phyloP scores from a whole-genome alignment of 148 eudicot genomes.

The Rhododendron williamsianum region DNA sequence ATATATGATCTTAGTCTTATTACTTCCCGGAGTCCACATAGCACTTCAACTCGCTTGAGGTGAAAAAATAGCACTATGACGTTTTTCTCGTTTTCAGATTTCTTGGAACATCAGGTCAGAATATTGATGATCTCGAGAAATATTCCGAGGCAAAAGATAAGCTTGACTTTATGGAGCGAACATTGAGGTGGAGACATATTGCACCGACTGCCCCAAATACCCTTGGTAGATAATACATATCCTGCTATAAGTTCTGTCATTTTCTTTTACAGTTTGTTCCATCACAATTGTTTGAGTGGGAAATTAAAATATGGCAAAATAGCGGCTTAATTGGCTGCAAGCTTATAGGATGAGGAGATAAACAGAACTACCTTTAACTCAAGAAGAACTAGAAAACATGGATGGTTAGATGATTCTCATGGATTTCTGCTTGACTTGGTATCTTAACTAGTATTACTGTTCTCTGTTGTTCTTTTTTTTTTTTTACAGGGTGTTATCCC shows the following conservation, averaged over 20 bases:
- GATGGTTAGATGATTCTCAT: neutral
- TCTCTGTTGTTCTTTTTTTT: neutral
- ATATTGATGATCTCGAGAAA: conserved; percentile 76
- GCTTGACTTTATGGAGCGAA: conserved; percentile 80
- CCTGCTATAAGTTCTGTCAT: neutral
- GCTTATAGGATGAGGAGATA: neutral
- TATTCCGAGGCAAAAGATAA: conserved; percentile 75
- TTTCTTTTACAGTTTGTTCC: neutral
- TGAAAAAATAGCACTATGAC: neutral
- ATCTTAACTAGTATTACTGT: neutral
- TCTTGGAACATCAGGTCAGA: conserved; percentile 97
- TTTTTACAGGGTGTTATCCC: conserved; percentile 82
- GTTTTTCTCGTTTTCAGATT: conserved; percentile 44
- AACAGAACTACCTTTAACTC: neutral
- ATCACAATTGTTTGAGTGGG: neutral
- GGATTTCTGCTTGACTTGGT: neutral
- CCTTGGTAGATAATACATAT: conserved; percentile 43
- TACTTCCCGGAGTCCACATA: neutral
- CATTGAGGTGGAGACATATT: conserved; percentile 91
- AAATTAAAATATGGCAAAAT: neutral
- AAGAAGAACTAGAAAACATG: neutral
- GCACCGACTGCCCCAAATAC: conserved; percentile 97
- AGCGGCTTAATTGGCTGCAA: neutral
- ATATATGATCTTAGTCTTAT: neutral
- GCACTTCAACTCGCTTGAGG: neutral